phyloP scores from a whole-genome alignment of 148 eudicot genomes.

The Cornus florida region DNA sequence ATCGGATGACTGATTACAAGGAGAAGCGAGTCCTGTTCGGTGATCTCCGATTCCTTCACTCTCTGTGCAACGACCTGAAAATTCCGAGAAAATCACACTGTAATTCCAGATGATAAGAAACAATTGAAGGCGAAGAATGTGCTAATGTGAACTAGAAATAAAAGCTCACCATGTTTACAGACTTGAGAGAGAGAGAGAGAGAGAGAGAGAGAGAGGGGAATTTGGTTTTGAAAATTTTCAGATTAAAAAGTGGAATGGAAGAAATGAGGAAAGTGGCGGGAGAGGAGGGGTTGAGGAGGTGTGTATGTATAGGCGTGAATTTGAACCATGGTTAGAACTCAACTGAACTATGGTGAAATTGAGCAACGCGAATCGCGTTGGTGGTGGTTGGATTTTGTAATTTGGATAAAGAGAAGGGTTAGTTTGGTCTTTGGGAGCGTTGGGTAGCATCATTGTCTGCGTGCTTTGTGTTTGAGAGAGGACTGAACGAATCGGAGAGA shows the following conservation, averaged over 20 bases:
- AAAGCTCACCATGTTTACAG: constrained; percentile 12
- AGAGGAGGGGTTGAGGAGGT: not conserved
- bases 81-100: not conserved
- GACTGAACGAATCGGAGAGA: too few relatives aligned
- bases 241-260: not conserved
- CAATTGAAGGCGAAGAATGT: not conserved
- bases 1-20: constrained; percentile 41
- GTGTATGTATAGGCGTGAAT: not conserved
- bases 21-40: constrained; percentile 89
- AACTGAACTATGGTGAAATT: constrained; percentile 1
- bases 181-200: not conserved
- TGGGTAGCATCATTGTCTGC: too few relatives aligned
- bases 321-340: not conserved
- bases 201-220: not conserved
- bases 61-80: constrained; percentile 72
- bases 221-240: not conserved
- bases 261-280: constrained; percentile 1
- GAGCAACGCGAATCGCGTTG: not conserved
- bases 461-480: too few relatives aligned
- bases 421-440: too few relatives aligned
- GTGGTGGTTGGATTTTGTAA: not conserved
- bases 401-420: too few relatives aligned
- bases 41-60: constrained; percentile 81
- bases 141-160: not conserved
- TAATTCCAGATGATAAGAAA: not conserved